A percentile compares a stretch with the other conserved stretches of the same genome.
These are phyloP conservation scores for Mortierella sp. DNA, from an alignment of 371 early-diverging fungal species.

Conservation along the genomic window DNA sequence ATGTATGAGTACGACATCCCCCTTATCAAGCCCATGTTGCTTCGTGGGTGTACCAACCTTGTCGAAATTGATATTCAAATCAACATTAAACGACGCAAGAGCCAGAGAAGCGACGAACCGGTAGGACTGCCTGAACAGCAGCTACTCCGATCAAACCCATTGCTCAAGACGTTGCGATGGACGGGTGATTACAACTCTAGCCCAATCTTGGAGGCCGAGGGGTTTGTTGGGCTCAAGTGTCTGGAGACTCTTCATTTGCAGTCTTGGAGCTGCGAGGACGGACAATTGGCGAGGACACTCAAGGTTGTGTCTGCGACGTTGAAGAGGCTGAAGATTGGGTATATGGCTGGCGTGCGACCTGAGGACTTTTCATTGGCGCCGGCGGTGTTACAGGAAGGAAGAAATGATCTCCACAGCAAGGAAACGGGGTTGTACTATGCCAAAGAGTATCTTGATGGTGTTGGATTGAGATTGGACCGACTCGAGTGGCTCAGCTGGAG, in stretches of 20 bases:
- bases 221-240: neutral
- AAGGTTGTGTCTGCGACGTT: neutral
- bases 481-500: too few species aligned
- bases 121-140: neutral
- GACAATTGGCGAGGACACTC: neutral
- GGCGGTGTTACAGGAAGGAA: neutral
- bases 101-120: too few species aligned
- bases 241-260: neutral
- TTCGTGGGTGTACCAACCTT: too few species aligned
- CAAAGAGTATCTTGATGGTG: too few species aligned
- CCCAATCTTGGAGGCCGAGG: neutral
- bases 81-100: too few species aligned
- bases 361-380: neutral
- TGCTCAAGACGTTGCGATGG: neutral
- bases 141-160: neutral
- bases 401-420: neutral
- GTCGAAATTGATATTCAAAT: too few species aligned
- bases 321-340: neutral
- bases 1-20: too few species aligned
- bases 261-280: neutral
- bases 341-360: neutral
- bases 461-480: too few species aligned
- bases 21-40: too few species aligned
- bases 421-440: neutral
- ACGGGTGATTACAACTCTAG: neutral